These are phyloP conservation scores for Panaeolus cyanescens DNA, from an alignment of 768 basidiomycete species.

Conservation along the genomic window DNA sequence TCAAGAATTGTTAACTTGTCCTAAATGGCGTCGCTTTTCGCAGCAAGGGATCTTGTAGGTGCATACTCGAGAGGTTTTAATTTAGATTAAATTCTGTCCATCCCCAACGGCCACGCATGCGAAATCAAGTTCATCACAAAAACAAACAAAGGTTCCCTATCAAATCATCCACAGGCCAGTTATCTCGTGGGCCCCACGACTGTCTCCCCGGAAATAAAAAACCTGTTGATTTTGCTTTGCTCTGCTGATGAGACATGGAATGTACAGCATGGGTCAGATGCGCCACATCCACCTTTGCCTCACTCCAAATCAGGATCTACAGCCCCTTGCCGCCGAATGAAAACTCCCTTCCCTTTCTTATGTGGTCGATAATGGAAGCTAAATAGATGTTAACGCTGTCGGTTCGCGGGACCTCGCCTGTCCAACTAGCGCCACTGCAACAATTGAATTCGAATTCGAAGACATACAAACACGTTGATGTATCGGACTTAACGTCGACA, in stretches of 20 bases:
- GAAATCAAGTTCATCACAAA: neutral
- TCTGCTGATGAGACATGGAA: neutral
- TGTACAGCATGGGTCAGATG: neutral
- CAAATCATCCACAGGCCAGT: neutral
- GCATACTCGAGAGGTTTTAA: neutral
- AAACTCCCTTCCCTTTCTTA: neutral
- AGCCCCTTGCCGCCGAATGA: neutral
- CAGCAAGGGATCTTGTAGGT: neutral
- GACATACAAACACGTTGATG: neutral
- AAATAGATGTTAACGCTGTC: neutral
- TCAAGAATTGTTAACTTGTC: neutral
- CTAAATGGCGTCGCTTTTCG: neutral
- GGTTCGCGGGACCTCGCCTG: neutral
- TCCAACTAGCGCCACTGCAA: neutral
- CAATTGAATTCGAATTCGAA: conserved; percentile 1
- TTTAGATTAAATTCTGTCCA: neutral
- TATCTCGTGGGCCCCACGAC: neutral
- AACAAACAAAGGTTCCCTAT: neutral
- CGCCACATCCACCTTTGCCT: neutral
- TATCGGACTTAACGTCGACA: conserved; percentile 4
- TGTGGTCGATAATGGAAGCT: neutral
- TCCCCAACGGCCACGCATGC: neutral
- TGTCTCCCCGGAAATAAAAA: neutral
- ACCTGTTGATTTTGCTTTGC: neutral
- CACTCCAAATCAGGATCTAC: conserved; percentile 2